phyloP scores from a whole-genome alignment of 768 basidiomycete genomes.

The Tricholomella constricta region DNA sequence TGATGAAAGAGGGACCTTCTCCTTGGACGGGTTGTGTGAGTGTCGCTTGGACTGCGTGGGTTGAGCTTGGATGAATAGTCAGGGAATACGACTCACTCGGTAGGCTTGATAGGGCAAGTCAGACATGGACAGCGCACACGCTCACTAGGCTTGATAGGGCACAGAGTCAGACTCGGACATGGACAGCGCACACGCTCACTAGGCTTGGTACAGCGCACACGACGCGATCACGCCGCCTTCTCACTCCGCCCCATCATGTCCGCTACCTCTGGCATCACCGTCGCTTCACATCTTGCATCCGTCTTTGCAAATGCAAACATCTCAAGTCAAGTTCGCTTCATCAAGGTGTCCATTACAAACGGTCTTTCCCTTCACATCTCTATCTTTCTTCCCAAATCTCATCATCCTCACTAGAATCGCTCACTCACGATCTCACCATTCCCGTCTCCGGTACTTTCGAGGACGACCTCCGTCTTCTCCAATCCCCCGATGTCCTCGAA shows the following conservation, averaged over 20 bases:
- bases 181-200: constrained; percentile 39
- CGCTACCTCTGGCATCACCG: constrained; percentile 69
- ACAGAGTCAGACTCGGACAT: constrained; percentile 41
- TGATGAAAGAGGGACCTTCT: neutral
- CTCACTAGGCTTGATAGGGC: constrained; percentile 57
- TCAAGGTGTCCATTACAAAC: constrained; percentile 76
- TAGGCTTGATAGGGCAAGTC: constrained; percentile 54
- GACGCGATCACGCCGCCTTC: no score
- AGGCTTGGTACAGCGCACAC: constrained; percentile 61
- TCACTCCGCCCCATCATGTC: constrained; percentile 51
- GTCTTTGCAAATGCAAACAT: constrained; percentile 61
- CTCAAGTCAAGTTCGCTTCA: constrained; percentile 58
- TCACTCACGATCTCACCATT: constrained; percentile 60
- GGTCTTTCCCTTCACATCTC: constrained; percentile 46
- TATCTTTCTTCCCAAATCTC: constrained; percentile 13
- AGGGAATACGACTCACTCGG: constrained; percentile 35
- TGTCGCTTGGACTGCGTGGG: constrained; percentile 47
- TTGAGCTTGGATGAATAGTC: constrained; percentile 9
- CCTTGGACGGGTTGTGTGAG: constrained; percentile 34
- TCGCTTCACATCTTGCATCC: constrained; percentile 57
- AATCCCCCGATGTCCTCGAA: constrained; percentile 50
- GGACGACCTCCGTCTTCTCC: constrained; percentile 62
- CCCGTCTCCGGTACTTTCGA: constrained; percentile 52
- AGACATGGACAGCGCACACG: constrained; percentile 32
- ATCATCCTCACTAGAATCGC: constrained; percentile 52